Percentiles rank a stretch among this genome's conserved stretches.
phyloP scores from a whole-genome alignment of 306 rosid genomes.

The Acacia confusa region DNA sequence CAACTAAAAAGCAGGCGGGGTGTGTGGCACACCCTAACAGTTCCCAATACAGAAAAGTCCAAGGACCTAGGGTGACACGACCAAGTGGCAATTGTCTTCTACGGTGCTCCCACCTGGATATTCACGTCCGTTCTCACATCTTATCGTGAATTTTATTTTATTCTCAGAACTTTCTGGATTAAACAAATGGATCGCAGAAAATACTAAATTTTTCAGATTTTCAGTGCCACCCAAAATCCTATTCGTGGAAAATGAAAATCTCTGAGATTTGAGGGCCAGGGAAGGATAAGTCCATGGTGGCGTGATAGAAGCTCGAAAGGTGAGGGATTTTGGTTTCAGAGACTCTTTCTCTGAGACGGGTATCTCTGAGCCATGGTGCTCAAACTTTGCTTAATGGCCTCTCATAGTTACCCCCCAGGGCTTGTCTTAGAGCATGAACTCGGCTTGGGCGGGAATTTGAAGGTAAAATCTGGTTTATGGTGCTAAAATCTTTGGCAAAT shows the following conservation, averaged over 20 bases:
- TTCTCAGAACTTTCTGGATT: constrained; percentile 36
- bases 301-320: constrained; percentile 30
- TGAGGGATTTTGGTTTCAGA: constrained; percentile 34
- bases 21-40: not conserved
- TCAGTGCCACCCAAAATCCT: constrained; percentile 37
- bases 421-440: constrained; percentile 57
- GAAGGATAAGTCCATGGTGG: constrained; percentile 47
- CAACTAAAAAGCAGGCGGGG: not conserved
- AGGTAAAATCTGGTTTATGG: constrained; percentile 48
- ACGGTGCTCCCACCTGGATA: constrained; percentile 45
- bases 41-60: not conserved
- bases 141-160: constrained; percentile 25
- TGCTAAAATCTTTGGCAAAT: not conserved
- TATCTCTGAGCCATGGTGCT: constrained; percentile 45
- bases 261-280: constrained; percentile 30
- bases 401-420: constrained; percentile 62
- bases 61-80: not conserved
- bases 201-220: constrained; percentile 5
- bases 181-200: constrained; percentile 31
- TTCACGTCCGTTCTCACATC: not conserved
- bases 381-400: constrained; percentile 67
- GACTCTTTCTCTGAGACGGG: constrained; percentile 32
- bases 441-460: constrained; percentile 29
- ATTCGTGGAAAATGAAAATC: constrained; percentile 31
- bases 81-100: constrained; percentile 21